Base-by-base conservation (phyloP, 2,329 filamentous ascomycete genomes). In the Cercospora canescens region DNA sequence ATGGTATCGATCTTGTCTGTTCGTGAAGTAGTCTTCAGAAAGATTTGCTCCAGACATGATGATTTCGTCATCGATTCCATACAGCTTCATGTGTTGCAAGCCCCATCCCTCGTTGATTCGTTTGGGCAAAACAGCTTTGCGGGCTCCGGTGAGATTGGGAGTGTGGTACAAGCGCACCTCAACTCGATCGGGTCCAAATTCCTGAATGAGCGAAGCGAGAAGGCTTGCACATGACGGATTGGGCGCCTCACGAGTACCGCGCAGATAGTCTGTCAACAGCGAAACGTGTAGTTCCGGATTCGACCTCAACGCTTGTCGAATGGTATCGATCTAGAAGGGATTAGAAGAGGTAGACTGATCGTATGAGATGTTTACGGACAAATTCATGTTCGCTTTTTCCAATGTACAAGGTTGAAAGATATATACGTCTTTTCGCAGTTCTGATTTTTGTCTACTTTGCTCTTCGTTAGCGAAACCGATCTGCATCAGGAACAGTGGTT, bases 41-140 rank as follows among this genome's bases (percentile, higher is more conserved):
- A 99, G 82, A 72, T 99, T 99, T 16, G 95, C 95, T 87, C 93
- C 94, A 7, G 94, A 96, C 73, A 99, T 87, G 70, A 99, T 94
- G 65, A 99, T 91, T 78, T 97, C 93, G 75, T 99, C 93, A 73
- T 99, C 95, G 24, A 97, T 83, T 0, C 95, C 95, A 73, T 99
- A 99, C 0, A 99, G 84, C 84, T 99, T 99, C 94, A 99, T 99
- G 76, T 99, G 95, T 77, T 99, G 95, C 67, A 99, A 81, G 1
- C 95, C 95, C 95, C 95, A 99, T 18, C 95, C 95, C 80, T 99
- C 95, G 72, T 99, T 99, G 77, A 99, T 94, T 21, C 95, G 86
- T 76, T 88, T 92, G 0, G 95, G 95, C 2, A 98, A 87, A 71
- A 91, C 83, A 74, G 89, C 89, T 80, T 98, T 98, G 59, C 90